Conservation (phyloP, 2,329 filamentous ascomycete species). For the Pseudocercospora fuligena region DNA sequence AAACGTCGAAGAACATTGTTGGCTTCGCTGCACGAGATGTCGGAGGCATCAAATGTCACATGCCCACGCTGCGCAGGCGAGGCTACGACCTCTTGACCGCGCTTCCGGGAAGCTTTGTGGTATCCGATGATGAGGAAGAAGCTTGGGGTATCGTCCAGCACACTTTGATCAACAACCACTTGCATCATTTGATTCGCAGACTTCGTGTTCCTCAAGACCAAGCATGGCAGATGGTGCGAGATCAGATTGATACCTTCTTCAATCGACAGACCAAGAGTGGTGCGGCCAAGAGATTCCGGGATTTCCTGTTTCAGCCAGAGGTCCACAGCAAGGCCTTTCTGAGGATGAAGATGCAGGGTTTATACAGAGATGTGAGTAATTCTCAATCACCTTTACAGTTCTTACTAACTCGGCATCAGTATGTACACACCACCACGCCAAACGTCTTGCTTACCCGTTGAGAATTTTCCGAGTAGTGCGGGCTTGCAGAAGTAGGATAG, state of each 20-base stretch:
- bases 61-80: constrained; percentile 11
- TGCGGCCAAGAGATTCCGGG: not conserved
- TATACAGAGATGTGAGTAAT: not conserved
- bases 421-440: not conserved
- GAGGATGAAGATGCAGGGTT: not conserved
- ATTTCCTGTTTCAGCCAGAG: not conserved
- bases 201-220: not conserved
- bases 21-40: constrained; percentile 17
- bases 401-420: not conserved
- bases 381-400: not conserved
- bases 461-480: not conserved
- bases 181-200: constrained; percentile 8
- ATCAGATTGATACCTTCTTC: not conserved
- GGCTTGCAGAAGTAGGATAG: not conserved
- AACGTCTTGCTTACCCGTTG: not conserved
- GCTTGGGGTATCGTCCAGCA: constrained; percentile 16
- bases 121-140: constrained; percentile 14
- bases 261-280: not conserved
- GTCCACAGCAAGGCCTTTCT: not conserved
- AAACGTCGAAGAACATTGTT: not conserved
- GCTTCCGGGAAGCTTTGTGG: constrained; percentile 8
- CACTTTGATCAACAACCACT: constrained; percentile 14
- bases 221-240: not conserved
- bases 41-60: constrained; percentile 15
- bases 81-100: constrained; percentile 8